Percentiles rank a stretch among this genome's conserved stretches.
Conservation (phyloP, 2,329 filamentous ascomycete species). For the Colletotrichum sp. region DNA sequence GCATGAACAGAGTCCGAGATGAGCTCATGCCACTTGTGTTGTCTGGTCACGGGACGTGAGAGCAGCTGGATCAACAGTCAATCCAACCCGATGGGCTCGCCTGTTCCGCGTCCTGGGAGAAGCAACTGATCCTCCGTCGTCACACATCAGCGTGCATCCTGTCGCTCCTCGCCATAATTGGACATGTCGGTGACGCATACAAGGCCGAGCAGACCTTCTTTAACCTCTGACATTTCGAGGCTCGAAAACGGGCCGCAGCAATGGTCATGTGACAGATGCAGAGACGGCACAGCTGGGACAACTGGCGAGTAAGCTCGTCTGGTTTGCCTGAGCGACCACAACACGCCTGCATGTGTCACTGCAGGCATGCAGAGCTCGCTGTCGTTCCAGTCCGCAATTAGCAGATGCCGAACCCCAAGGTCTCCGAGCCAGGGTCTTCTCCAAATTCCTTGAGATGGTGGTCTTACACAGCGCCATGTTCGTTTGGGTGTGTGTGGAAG, state of each 20-base stretch:
- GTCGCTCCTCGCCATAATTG: neutral
- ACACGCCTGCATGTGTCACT: neutral
- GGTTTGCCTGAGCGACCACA: neutral
- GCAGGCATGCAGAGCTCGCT: neutral
- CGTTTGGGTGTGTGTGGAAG: neutral
- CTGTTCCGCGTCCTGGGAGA: slow-evolving; percentile 9
- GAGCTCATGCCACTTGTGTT: neutral
- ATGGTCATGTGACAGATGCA: neutral
- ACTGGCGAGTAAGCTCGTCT: neutral
- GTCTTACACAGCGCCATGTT: neutral
- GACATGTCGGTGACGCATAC: neutral
- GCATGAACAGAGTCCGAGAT: neutral
- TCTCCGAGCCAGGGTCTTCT: neutral
- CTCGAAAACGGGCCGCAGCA: neutral
- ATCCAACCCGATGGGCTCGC: slow-evolving; percentile 14
- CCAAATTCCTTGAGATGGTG: neutral
- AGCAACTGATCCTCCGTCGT: slow-evolving; percentile 12
- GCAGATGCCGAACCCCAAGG: neutral
- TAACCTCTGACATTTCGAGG: neutral
- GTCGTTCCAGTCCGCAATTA: neutral
- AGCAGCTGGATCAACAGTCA: slow-evolving; percentile 6
- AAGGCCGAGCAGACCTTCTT: neutral
- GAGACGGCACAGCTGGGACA: neutral
- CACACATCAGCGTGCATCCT: neutral
- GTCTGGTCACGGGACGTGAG: neutral